Evolutionary conservation across 1,284 basidiomycete genomes (phyloP).

Genomic region (Ceratobasidium sp.): DNA sequence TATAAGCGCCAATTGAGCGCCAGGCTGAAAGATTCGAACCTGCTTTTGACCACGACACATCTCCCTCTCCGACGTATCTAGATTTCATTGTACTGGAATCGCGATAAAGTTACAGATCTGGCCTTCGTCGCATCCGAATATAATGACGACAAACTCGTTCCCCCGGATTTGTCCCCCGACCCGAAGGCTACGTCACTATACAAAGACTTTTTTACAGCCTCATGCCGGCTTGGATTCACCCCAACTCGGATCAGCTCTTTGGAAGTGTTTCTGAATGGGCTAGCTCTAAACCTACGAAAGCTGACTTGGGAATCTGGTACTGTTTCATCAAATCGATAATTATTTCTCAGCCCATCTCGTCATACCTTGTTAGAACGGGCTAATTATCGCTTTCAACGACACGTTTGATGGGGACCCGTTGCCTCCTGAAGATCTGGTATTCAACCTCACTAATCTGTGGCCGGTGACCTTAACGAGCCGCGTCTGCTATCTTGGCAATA

Average conservation of each 20-base stretch:
- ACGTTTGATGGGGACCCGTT: neutral
- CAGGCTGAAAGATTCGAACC: neutral
- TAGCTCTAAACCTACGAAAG: neutral
- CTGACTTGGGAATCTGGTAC: neutral
- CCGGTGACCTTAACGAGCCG: neutral
- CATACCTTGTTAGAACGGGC: neutral
- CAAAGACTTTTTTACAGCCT: neutral
- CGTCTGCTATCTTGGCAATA: neutral
- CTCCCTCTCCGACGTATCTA: neutral
- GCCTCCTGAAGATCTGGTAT: neutral
- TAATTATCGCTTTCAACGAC: neutral
- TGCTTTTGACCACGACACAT: neutral
- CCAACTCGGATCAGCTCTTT: neutral
- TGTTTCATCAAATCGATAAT: neutral
- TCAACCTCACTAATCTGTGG: neutral
- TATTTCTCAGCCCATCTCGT: neutral
- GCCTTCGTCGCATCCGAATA: neutral
- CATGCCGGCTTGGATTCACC: neutral
- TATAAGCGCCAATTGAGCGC: conserved; percentile 8
- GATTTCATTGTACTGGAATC: neutral
- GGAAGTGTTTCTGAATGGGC: neutral
- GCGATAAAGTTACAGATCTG: neutral
- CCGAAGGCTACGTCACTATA: neutral
- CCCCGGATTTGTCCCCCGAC: neutral
- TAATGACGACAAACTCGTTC: neutral